phyloP scores from a whole-genome alignment of 371 early-diverging fungal species.

The Batrachochytrium dendrobatidis region DNA sequence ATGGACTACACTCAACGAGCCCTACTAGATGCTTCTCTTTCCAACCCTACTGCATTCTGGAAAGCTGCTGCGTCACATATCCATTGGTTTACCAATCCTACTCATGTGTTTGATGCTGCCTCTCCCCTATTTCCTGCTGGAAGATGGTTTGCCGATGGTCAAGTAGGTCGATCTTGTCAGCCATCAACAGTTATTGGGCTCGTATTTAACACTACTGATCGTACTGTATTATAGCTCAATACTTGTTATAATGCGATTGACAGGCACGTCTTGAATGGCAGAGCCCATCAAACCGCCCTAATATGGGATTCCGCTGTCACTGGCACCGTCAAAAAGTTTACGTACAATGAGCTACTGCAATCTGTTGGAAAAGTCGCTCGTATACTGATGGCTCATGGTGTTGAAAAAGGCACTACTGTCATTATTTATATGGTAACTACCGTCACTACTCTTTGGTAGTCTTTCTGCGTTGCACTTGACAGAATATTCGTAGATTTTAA shows the following conservation, averaged over 20 bases:
- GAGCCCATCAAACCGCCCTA: slow-evolving; percentile 64
- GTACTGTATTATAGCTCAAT: slow-evolving; percentile 10
- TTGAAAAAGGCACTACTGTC: slow-evolving; percentile 84
- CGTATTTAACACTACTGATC: background rate
- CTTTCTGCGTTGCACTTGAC: too few relatives aligned
- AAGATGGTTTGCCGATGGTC: background rate
- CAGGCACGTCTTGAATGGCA: slow-evolving; percentile 64
- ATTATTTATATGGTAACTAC: slow-evolving; percentile 61
- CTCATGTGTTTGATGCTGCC: background rate
- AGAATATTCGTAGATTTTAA: too few relatives aligned
- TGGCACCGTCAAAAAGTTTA: slow-evolving; percentile 49
- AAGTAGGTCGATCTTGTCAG: background rate
- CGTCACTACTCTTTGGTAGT: too few relatives aligned
- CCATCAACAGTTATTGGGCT: background rate
- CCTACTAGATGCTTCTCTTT: background rate
- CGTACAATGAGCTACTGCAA: slow-evolving; percentile 73
- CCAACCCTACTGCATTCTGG: background rate
- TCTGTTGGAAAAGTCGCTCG: slow-evolving; percentile 72
- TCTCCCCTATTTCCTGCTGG: background rate
- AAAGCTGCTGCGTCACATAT: background rate
- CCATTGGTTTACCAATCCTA: background rate
- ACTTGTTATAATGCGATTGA: slow-evolving; percentile 90
- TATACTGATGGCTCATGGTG: slow-evolving; percentile 61
- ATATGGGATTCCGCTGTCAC: slow-evolving; percentile 79
- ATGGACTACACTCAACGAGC: too few relatives aligned